Evolutionary conservation across 2,329 filamentous ascomycete genomes (phyloP).

Genomic region (Arthroderma sp.): DNA sequence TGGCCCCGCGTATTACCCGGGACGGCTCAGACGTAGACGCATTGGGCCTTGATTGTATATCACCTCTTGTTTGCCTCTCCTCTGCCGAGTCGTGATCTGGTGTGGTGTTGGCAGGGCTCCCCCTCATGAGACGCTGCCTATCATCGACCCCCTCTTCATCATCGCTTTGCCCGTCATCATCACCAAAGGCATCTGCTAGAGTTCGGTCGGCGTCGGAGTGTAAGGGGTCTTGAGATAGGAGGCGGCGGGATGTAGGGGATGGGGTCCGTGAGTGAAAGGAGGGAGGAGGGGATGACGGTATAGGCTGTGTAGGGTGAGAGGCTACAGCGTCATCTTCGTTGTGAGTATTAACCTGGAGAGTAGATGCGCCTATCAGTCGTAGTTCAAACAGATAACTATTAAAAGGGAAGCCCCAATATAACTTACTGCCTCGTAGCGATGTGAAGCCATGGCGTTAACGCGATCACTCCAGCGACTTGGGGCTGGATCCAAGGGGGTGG

Average conservation of each 20-base stretch:
- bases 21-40: constrained; percentile 16
- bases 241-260: constrained; percentile 46
- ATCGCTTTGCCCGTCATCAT: constrained; percentile 60
- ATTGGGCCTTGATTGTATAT: background rate
- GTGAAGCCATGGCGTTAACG: constrained; percentile 32
- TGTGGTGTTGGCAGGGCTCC: constrained; percentile 33
- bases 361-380: constrained; percentile 7
- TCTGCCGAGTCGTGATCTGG: background rate
- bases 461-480: background rate
- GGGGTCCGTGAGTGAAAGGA: constrained; percentile 82
- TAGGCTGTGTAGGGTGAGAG: constrained; percentile 22
- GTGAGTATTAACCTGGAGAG: constrained; percentile 33
- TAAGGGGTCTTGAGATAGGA: constrained; percentile 42
- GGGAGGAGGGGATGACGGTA: constrained; percentile 43
- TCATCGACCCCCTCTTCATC: constrained; percentile 66
- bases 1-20: constrained; percentile 42
- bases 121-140: constrained; percentile 72
- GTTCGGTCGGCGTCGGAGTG: constrained; percentile 56
- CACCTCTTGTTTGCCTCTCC: background rate
- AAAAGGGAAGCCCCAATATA: no score
- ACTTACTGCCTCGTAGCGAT: constrained; percentile 39
- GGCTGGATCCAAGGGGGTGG: background rate
- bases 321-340: constrained; percentile 31
- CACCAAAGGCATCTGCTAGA: constrained; percentile 87
- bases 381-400: background rate